These are phyloP conservation scores for Paxillus involutus DNA, from an alignment of 768 basidiomycete species.

Conservation along the genomic window DNA sequence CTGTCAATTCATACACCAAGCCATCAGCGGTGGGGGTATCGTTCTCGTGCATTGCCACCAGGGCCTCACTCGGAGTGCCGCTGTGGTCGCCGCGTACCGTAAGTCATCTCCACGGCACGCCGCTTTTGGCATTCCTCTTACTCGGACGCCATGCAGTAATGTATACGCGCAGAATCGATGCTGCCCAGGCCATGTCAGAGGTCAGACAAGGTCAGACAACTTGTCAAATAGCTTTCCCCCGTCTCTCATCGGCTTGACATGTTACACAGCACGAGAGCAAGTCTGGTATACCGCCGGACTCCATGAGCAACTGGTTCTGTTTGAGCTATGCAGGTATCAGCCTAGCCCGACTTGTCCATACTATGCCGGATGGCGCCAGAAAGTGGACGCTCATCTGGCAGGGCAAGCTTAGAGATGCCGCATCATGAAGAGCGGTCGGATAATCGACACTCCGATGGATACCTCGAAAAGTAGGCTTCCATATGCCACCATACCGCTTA, in stretches of 20 bases:
- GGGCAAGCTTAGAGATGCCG: slow-evolving; percentile 18
- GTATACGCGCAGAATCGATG: slow-evolving; percentile 56
- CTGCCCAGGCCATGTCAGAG: slow-evolving; percentile 56
- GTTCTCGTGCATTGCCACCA: slow-evolving; percentile 69
- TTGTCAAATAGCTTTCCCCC: slow-evolving; percentile 4
- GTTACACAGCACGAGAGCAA: slow-evolving; percentile 60
- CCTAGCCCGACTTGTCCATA: slow-evolving; percentile 61
- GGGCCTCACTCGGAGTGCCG: slow-evolving; percentile 64
- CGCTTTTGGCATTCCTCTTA: slow-evolving; percentile 2
- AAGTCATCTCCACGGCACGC: slow-evolving; percentile 25
- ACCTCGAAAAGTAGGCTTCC: slow-evolving; percentile 10
- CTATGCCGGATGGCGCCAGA: slow-evolving; percentile 64
- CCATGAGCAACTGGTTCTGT: slow-evolving; percentile 75
- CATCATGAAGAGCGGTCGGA: slow-evolving; percentile 2
- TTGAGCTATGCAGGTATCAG: slow-evolving; percentile 68
- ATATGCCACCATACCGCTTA: slow-evolving; percentile 12
- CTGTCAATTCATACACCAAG: slow-evolving; percentile 65
- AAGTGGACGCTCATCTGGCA: slow-evolving; percentile 49
- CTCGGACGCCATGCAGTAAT: slow-evolving; percentile 49
- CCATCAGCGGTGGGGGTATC: slow-evolving; percentile 54
- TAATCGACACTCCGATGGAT: slow-evolving; percentile 8
- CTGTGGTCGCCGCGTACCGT: slow-evolving; percentile 79
- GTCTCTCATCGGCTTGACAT: slow-evolving; percentile 3
- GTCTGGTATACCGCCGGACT: slow-evolving; percentile 82
- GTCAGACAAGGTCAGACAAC: slow-evolving; percentile 55